A percentile compares a stretch with the other conserved stretches of the same genome.
Evolutionary conservation across 768 basidiomycete species (phyloP).

Genomic region (Suillus plorans): DNA sequence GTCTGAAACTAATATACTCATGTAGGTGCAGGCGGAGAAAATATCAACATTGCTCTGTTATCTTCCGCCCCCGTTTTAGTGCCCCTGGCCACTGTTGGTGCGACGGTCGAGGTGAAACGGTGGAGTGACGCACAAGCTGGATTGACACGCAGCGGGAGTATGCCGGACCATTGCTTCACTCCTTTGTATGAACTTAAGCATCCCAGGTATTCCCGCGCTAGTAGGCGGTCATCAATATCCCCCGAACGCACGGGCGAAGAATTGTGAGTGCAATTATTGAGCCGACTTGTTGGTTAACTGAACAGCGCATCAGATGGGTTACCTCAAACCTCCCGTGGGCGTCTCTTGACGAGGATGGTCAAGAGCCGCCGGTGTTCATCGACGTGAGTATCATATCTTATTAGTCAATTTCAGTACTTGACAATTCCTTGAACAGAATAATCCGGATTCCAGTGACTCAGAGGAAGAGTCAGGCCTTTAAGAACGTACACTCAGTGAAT

Average conservation of each 20-base stretch:
- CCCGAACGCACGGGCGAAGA: constrained; percentile 1
- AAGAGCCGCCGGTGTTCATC: too few relatives aligned
- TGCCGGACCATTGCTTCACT: background rate
- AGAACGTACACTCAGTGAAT: background rate
- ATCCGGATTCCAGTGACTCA: background rate
- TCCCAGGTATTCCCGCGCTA: background rate
- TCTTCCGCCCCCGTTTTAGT: background rate
- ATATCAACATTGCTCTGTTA: background rate
- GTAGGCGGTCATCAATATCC: background rate
- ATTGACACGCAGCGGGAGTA: background rate
- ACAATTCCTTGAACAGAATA: too few relatives aligned
- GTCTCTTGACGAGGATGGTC: too few relatives aligned
- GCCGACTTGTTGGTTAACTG: too few relatives aligned
- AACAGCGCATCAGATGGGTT: too few relatives aligned
- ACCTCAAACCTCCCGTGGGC: too few relatives aligned
- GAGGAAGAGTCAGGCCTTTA: background rate
- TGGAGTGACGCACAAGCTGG: background rate
- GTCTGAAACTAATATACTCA: background rate
- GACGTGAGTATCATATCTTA: too few relatives aligned
- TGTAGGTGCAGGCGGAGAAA: constrained; percentile 1
- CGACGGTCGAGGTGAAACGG: background rate
- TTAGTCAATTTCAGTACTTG: too few relatives aligned
- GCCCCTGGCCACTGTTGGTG: background rate
- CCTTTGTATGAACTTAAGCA: background rate
- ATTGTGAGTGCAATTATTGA: background rate